Conservation (phyloP, 2,329 filamentous ascomycete species). For the Ustilaginoidea virens region DNA sequence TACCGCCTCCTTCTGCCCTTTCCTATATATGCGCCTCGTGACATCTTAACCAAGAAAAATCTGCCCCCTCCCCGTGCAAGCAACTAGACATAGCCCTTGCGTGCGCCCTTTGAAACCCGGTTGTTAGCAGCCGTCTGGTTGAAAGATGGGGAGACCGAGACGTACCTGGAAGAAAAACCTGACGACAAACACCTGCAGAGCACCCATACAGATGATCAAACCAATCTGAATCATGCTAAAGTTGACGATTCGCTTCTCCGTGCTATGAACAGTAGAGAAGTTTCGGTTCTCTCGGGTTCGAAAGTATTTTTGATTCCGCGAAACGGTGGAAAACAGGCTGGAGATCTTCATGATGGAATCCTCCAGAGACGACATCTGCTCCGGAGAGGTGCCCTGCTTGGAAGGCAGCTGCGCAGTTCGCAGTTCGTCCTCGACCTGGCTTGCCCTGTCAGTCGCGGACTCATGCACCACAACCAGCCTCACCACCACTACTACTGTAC, state of each 20-base stretch:
- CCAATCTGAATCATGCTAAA: constrained; percentile 87
- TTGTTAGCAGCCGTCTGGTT: constrained; percentile 4
- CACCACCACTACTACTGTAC: no score
- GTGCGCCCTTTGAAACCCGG: constrained; percentile 33
- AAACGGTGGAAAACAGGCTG: constrained; percentile 82
- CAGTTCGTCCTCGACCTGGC: constrained; percentile 77
- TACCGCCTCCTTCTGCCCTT: constrained; percentile 8
- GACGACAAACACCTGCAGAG: constrained; percentile 90
- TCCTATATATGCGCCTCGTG: constrained; percentile 15
- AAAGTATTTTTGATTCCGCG: constrained; percentile 98
- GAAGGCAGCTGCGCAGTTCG: constrained; percentile 62
- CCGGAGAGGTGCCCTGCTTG: constrained; percentile 74
- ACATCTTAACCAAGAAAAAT: constrained; percentile 11
- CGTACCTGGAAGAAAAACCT: constrained; percentile 92
- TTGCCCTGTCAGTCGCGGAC: no score
- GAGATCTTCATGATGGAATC: constrained; percentile 94
- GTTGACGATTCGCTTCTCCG: constrained; percentile 90
- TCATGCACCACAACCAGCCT: no score
- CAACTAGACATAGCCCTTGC: constrained; percentile 52
- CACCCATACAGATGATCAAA: constrained; percentile 91
- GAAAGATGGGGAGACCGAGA: background rate
- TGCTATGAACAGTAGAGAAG: constrained; percentile 94
- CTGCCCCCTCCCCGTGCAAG: constrained; percentile 1
- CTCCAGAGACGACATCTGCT: constrained; percentile 79
- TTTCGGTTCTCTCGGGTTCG: constrained; percentile 96